Evolutionary conservation across 331 rosid genomes (phyloP), one percentile per base, ranked within the genome.

Genomic region (Pyracantha coccinea): DNA sequence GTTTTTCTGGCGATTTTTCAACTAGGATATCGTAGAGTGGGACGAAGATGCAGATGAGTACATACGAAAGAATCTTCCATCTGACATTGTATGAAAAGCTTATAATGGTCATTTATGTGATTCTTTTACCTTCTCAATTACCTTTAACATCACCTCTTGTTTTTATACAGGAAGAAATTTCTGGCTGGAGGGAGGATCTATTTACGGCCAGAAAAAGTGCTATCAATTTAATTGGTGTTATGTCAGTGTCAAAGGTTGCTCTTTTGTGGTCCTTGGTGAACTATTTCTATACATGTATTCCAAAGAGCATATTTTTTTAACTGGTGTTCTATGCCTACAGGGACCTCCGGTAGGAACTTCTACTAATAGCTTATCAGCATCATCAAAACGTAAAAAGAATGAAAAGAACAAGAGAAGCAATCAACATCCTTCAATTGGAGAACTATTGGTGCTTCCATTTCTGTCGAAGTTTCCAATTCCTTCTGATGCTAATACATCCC

Each of bases 121-220:
- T 75, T 28, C 14, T 11, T 75, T 69, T 44, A 68, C 55, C 75
- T 62, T 74, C 58, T 71, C 23, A 35, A n/a, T 41, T 74, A 47
- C 47, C 73, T 35, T 68, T 79, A 44, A 70, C 62, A 72, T 67
- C 69, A 66, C 35, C 44, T 55, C 57, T 75, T 7, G 50, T 76
- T 78, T 71, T 25, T 70, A 23, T 79, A 52, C 77, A 93, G 98
- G 97, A 89, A 50, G 97, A 87, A 85, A 74, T 90, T 76, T 87
- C 89, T 71, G 98, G 92, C 61, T 93, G 95, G 98, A 90, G 93
- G 82, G 98, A 87, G 71, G 96, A 93, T 81, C 86, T 89, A 58
- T 93, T 85, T 87, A 93, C 97, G 19, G 90, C 98, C 83, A 89
- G 98, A 72, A 93, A 93, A 85, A 90, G 98, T 81, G 93, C 97